A percentile compares a stretch with the other conserved stretches of the same genome.
These are phyloP conservation scores for Clitoria ternatea DNA, from an alignment of 306 rosid species.

Conservation along the genomic window DNA sequence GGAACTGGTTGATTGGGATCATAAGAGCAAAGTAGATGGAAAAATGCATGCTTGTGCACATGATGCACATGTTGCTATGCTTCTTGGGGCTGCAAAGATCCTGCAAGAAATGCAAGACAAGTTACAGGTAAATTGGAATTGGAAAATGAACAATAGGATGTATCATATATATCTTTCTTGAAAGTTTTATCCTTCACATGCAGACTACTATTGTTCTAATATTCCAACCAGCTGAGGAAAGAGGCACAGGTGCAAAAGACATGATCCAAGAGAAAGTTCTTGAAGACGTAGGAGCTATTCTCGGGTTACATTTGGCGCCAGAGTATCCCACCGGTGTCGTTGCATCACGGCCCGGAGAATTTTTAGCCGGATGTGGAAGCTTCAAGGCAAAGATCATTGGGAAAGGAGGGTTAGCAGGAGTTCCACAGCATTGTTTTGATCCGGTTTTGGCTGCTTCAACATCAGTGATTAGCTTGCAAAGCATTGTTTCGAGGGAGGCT, in stretches of 20 bases:
- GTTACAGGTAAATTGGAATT: constrained; percentile 46
- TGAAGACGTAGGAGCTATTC: constrained; percentile 72
- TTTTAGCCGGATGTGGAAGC: constrained; percentile 96
- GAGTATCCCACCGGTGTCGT: constrained; percentile 54
- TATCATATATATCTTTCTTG: not conserved
- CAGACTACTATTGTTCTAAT: constrained; percentile 75
- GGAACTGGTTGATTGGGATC: constrained; percentile 88
- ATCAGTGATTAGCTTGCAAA: constrained; percentile 77
- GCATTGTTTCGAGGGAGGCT: constrained; percentile 73
- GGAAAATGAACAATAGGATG: not conserved
- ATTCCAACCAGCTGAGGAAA: constrained; percentile 93
- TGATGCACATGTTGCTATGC: constrained; percentile 85
- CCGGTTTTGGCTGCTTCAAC: constrained; percentile 81
- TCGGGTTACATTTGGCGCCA: constrained; percentile 55
- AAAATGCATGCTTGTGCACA: constrained; percentile 97
- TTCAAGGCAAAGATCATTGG: constrained; percentile 81
- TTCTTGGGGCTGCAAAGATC: constrained; percentile 87
- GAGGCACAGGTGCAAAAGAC: constrained; percentile 70
- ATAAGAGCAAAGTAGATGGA: constrained; percentile 80
- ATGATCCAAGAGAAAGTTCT: constrained; percentile 73
- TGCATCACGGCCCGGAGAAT: constrained; percentile 71
- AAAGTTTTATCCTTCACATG: constrained; percentile 15
- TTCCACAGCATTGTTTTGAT: constrained; percentile 63
- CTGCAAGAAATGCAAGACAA: constrained; percentile 51
- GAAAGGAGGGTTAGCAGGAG: constrained; percentile 74